A percentile compares a stretch with the other conserved stretches of the same genome.
These are phyloP conservation scores for Tylopilus felleus DNA, from an alignment of 768 basidiomycete genomes.

Conservation along the genomic window DNA sequence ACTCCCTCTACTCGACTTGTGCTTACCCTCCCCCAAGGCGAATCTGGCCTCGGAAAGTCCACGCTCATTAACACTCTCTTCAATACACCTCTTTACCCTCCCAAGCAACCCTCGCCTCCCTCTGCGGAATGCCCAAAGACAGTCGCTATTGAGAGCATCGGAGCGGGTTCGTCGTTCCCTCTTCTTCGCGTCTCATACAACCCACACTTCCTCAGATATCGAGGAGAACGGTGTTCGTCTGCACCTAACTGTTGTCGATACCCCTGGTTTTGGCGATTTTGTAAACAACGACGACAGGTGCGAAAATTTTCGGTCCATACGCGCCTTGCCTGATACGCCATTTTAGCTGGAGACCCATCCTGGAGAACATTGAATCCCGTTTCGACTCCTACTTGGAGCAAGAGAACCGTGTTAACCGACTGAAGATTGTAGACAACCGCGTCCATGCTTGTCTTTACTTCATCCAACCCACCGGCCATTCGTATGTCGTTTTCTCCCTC, in stretches of 20 bases:
- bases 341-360: slow-evolving; percentile 93
- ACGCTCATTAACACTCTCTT: slow-evolving; percentile 99
- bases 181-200: slow-evolving; percentile 6
- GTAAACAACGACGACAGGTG: slow-evolving; percentile 99
- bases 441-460: slow-evolving; percentile 99
- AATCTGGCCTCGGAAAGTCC: slow-evolving; percentile 98
- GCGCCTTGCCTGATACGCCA: slow-evolving; percentile 17
- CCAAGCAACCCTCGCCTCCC: slow-evolving; percentile 80
- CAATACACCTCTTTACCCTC: slow-evolving; percentile 92
- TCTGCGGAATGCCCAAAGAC: slow-evolving; percentile 87
- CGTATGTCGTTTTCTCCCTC: slow-evolving; percentile 49
- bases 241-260: slow-evolving; percentile 98
- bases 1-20: slow-evolving; percentile 5
- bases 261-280: slow-evolving; percentile 98
- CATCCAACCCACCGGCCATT: slow-evolving; percentile 97
- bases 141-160: slow-evolving; percentile 97
- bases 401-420: slow-evolving; percentile 96
- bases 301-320: slow-evolving; percentile 20
- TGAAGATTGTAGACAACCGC: slow-evolving; percentile 92
- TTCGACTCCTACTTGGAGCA: slow-evolving; percentile 98
- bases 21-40: slow-evolving; percentile 50
- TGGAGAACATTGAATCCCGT: slow-evolving; percentile 96
- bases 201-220: slow-evolving; percentile 65
- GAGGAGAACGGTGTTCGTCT: slow-evolving; percentile 98
- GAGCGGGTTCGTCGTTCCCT: slow-evolving; percentile 64